Conservation (phyloP, 495 filamentous ascomycete genomes). For the Penicillium bialowiezense region DNA sequence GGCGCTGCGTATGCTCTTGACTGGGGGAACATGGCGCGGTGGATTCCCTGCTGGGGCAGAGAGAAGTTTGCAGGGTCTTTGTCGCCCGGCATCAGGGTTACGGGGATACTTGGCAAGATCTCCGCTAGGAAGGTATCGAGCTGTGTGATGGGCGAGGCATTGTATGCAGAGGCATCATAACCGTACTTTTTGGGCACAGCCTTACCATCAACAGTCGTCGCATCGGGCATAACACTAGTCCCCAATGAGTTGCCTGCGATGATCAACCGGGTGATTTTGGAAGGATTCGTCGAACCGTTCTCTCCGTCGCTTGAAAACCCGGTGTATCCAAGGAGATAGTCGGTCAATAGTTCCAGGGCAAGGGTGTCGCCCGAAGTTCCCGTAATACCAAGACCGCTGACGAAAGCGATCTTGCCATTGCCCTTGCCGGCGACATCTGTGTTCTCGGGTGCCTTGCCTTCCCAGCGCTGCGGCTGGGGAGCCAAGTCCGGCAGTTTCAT, state of each 20-base stretch:
- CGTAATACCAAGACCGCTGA: constrained; percentile 82
- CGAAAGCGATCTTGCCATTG: constrained; percentile 73
- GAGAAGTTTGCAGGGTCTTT: constrained; percentile 77
- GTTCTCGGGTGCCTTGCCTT: constrained; percentile 32
- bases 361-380: constrained; percentile 69
- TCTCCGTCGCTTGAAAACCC: constrained; percentile 53
- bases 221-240: constrained; percentile 42
- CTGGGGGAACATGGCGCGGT: constrained; percentile 76
- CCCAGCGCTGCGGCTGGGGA: constrained; percentile 76
- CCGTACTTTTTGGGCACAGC: constrained; percentile 76
- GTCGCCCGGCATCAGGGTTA: constrained; percentile 75
- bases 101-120: constrained; percentile 75
- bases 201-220: constrained; percentile 33
- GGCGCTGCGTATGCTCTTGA: constrained; percentile 61
- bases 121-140: constrained; percentile 80
- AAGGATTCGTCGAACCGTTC: constrained; percentile 33
- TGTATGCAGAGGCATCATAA: constrained; percentile 86
- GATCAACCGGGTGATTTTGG: constrained; percentile 77
- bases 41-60: constrained; percentile 79
- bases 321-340: constrained; percentile 86
- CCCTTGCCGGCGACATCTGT: constrained; percentile 36
- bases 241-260: constrained; percentile 89
- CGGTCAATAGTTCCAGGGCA: constrained; percentile 71
- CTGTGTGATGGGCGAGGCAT: constrained; percentile 74
- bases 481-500: constrained; percentile 83